Evolutionary conservation across 495 filamentous ascomycete genomes (phyloP), one percentile per base, ranked within the genome.

Genomic region (Astrothelium subdiscretum): DNA sequence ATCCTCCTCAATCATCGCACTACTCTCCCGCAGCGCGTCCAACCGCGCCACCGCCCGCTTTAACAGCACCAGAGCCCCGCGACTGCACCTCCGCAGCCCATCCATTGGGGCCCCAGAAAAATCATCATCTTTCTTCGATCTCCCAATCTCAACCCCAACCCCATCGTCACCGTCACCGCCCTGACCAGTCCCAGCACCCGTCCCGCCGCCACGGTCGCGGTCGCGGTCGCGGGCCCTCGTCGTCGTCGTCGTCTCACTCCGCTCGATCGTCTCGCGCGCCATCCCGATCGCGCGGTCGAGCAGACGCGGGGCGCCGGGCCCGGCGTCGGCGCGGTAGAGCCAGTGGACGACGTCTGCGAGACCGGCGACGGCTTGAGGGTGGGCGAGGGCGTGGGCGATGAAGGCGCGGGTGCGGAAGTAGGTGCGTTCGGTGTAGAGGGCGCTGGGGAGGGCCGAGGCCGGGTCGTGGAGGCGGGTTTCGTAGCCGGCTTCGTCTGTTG

Each of bases 401-500:
- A 85, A 85, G 12, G 62, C 74, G 6, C 80, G 73, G 0, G 83
- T 71, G 59, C 81, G 68, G 32, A 85, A 74, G 54, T 80, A 85
- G 3, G 79, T 73, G 59, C 78, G 81, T 64, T 85, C 83, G 3
- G 76, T 78, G 63, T 85, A 85, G 15, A 79, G 73, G 4, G 71
- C 70, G 22, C 77, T 78, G n/a, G 79, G 76, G 6, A 81, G 62
- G 0, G 65, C 66, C n/a, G 73, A 70, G 58, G 81, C 75, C 29
- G 72, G 72, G 2, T 77, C 69, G 18, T 70, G 72, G 20, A 72
- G 70, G 29, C 80, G 73, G 27, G 72, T 69, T 32, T 81, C 79
- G 63, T 79, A 85, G 26, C 83, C 83, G 20, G 83, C 81, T 71
- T 85, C 83, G 63, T 85, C 81, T 83, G 27, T 31, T 38, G 35